Evolutionary conservation across 352 stramenopile genomes (phyloP), one percentile per base, ranked within the genome.

Genomic region (Pythium insidiosum): DNA sequence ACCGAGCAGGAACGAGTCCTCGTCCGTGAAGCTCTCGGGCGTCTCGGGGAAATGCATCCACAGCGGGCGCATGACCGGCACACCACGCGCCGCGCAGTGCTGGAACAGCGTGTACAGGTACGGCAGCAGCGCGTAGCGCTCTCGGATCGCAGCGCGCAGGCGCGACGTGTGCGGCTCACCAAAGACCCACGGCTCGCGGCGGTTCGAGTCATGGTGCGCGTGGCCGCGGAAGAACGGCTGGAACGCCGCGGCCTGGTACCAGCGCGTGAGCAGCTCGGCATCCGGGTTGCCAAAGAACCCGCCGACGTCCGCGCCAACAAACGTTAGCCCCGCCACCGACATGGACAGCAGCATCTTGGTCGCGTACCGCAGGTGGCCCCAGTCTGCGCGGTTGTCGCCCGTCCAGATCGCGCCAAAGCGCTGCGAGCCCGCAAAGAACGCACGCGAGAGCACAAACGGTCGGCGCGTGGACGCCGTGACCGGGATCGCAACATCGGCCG

Each of bases 171-270:
- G 90, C 37, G 96, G 87, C 33, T 98, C 91, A 19, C 92, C 95
- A 67, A 98, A 99, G 38, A 99, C 75, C 95, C 96, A 99, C 19
- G 96, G 96, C 68, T 99, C 97, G 43, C 96, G 70, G 39, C 97
- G 69, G 64, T 97, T 96, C n/a, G 94, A 96, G 73, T 99, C 96
- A 62, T 99, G 96, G 67, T 99, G 97, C 22, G 96, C 97, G 71
- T 99, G 97, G 37, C 84, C 94, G 11, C 97, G 79, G 71, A 99
- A 99, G 76, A 99, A 99, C 6, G 97, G 97, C 60, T 97, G 91
- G 61, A 97, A 99, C 1, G 86, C 79, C 29, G 88, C 96, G 5
- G 93, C 88, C 63, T 99, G 79, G 67, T 97, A 97, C 92, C 94
- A 98, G 29, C 95, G 74, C 30, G 88, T 98, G 61, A 98, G 90